A percentile compares a stretch with the other conserved stretches of the same genome.
Evolutionary conservation across 2,329 filamentous ascomycete species (phyloP).

Genomic region (Metarhizium album): DNA sequence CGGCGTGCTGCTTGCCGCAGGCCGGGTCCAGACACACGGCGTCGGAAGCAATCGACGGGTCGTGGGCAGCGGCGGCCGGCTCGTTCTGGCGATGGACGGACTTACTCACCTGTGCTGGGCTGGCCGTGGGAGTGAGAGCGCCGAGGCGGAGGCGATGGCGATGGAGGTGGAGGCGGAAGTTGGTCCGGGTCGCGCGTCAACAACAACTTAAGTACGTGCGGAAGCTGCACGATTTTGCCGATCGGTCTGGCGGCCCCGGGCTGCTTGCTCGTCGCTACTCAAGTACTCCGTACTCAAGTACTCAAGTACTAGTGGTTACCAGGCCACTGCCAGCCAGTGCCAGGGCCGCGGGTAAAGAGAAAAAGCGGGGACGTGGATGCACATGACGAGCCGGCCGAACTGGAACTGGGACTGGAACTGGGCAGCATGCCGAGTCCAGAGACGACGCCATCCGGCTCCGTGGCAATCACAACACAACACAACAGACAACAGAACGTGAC

Average conservation of each 20-base stretch:
- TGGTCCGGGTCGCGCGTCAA: conserved; percentile 12
- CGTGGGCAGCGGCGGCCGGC: background rate
- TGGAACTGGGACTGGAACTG: background rate
- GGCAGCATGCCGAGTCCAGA: background rate
- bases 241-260: conserved; percentile 9
- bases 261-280: too few relatives aligned
- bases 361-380: conserved; percentile 9
- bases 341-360: too few relatives aligned
- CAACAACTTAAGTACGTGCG: too few relatives aligned
- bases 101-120: conserved; percentile 9
- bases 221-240: conserved; percentile 17
- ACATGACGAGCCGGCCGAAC: conserved; percentile 13
- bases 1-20: background rate
- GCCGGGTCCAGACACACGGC: background rate
- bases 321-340: too few relatives aligned
- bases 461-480: too few relatives aligned
- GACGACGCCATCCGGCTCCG: too few relatives aligned
- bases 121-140: conserved; percentile 7
- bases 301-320: too few relatives aligned
- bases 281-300: too few relatives aligned
- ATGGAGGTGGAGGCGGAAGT: conserved; percentile 10
- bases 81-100: background rate
- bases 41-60: background rate
- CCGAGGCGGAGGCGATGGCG: too few relatives aligned
- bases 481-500: too few relatives aligned